Conservation (phyloP, 768 basidiomycete species). For the Boletus tylopilopsis region DNA sequence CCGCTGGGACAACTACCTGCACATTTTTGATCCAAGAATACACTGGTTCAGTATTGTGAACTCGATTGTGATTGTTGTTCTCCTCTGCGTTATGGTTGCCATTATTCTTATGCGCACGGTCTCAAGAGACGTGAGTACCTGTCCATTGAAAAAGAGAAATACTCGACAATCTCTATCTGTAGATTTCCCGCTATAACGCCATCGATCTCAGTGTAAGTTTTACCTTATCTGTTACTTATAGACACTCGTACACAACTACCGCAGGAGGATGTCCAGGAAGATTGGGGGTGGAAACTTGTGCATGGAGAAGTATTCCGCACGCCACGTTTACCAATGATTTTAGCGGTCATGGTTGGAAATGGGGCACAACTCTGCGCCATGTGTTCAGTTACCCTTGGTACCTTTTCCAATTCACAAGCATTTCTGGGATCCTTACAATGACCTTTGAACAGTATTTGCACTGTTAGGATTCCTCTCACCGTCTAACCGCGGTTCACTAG, state of each 20-base stretch:
- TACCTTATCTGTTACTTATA: not conserved
- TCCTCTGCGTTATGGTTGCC: conserved; percentile 91
- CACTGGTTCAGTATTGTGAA: conserved; percentile 97
- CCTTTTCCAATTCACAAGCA: conserved; percentile 4
- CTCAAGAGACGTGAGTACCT: conserved; percentile 68
- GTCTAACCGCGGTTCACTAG: conserved; percentile 90
- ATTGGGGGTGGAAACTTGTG: conserved; percentile 97
- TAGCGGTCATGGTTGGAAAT: conserved; percentile 89
- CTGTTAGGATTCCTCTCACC: conserved; percentile 92
- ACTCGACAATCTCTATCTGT: not conserved
- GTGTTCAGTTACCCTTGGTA: conserved; percentile 84
- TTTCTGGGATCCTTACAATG: conserved; percentile 4
- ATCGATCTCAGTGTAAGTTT: conserved; percentile 78
- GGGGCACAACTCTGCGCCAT: conserved; percentile 58
- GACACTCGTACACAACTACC: not conserved
- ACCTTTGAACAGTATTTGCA: conserved; percentile 65
- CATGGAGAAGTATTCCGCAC: conserved; percentile 95
- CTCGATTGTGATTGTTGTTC: conserved; percentile 85
- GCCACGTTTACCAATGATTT: conserved; percentile 68
- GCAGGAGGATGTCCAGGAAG: conserved; percentile 94
- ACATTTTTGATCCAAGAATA: conserved; percentile 89
- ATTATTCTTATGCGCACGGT: conserved; percentile 87
- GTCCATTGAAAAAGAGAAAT: not conserved
- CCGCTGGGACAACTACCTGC: conserved; percentile 95
- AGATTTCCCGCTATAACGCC: conserved; percentile 74